These are phyloP conservation scores for Pyricularia pennisetigena DNA, from an alignment of 2,329 filamentous ascomycete genomes.

Conservation along the genomic window DNA sequence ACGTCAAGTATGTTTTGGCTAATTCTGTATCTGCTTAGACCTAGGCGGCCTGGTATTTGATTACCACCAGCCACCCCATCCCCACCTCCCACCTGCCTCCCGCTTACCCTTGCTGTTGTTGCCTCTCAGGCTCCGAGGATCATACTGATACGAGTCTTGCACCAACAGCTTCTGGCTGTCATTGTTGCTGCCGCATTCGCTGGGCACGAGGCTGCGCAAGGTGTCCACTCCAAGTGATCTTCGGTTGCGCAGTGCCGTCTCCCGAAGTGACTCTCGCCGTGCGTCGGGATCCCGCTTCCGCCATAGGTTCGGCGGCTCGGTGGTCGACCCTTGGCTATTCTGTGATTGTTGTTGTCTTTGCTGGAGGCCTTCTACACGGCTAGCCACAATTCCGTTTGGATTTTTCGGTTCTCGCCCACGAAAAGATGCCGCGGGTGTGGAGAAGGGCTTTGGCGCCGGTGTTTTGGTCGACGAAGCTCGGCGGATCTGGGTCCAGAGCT, in stretches of 20 bases:
- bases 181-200: background rate
- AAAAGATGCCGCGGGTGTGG: background rate
- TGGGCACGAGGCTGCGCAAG: conserved; percentile 10
- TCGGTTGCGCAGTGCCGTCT: conserved; percentile 7
- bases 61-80: conserved; percentile 14
- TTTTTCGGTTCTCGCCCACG: background rate
- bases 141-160: background rate
- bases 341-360: background rate
- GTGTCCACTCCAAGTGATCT: conserved; percentile 11
- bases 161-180: background rate
- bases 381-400: background rate
- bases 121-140: background rate
- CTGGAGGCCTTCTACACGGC: conserved; percentile 4
- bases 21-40: background rate
- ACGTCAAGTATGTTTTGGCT: background rate
- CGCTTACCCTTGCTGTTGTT: background rate
- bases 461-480: conserved; percentile 8
- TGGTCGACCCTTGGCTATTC: background rate
- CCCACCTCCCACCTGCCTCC: conserved; percentile 10
- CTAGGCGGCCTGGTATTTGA: background rate
- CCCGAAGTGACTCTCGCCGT: conserved; percentile 7
- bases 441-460: background rate
- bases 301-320: background rate
- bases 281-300: conserved; percentile 3
- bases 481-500: conserved; percentile 11